A percentile compares a stretch with the other conserved stretches of the same genome.
Conservation (phyloP, 345 rosid species). For the Gossypium raimondii region DNA sequence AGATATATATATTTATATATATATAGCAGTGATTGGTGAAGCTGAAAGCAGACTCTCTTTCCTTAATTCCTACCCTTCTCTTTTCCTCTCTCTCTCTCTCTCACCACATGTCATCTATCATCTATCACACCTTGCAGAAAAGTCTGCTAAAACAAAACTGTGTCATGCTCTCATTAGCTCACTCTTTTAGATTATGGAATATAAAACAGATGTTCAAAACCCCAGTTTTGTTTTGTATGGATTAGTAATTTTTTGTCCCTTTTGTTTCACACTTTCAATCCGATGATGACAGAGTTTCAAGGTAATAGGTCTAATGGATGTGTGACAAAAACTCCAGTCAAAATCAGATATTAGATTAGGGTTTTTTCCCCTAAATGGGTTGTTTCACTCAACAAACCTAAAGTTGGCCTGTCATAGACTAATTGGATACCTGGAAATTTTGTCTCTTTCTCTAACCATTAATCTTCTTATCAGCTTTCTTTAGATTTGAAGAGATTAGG, state of each 20-base stretch:
- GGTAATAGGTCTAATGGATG: background rate
- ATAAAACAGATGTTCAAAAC: no score
- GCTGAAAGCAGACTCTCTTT: background rate
- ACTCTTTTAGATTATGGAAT: constrained; percentile 5
- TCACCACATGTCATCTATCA: constrained; percentile 9
- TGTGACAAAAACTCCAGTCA: background rate
- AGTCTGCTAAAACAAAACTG: constrained; percentile 17
- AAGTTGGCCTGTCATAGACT: background rate
- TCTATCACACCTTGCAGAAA: constrained; percentile 1
- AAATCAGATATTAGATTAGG: constrained; percentile 23
- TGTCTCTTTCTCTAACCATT: background rate
- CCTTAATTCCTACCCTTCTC: background rate
- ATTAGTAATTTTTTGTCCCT: background rate
- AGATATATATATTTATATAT: background rate
- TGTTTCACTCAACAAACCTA: background rate
- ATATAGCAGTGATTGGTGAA: background rate
- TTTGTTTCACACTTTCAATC: background rate
- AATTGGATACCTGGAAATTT: background rate
- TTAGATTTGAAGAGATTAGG: constrained; percentile 13
- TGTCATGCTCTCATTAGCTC: constrained; percentile 26
- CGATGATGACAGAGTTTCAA: background rate
- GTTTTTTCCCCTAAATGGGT: constrained; percentile 14
- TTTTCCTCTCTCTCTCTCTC: background rate
- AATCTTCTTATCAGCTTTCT: background rate
- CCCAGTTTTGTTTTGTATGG: background rate